Evolutionary conservation across 2,329 filamentous ascomycete genomes (phyloP).

Genomic region (Rutstroemia sp.): DNA sequence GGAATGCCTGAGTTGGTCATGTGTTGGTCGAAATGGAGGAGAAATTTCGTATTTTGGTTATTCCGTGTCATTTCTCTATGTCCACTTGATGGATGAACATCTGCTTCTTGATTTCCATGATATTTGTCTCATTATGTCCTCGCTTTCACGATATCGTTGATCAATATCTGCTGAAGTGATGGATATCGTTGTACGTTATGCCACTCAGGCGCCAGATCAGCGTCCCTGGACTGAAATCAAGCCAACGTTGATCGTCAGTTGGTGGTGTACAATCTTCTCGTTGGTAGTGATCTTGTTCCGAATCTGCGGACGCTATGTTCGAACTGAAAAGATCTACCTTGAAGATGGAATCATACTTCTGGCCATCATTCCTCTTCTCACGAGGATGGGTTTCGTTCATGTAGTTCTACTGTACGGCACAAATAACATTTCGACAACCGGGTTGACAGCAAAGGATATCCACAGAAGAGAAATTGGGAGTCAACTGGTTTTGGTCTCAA

Average conservation of each 20-base stretch:
- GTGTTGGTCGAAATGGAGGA: too few species aligned
- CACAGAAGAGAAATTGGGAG: constrained; percentile 64
- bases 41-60: not conserved
- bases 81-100: not conserved
- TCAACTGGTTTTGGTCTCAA: constrained; percentile 68
- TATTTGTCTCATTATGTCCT: not conserved
- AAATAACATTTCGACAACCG: constrained; percentile 65
- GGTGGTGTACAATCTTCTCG: constrained; percentile 85
- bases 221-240: constrained; percentile 49
- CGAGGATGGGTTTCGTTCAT: constrained; percentile 81
- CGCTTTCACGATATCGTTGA: not conserved
- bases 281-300: constrained; percentile 75
- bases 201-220: constrained; percentile 18
- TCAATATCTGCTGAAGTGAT: constrained; percentile 9
- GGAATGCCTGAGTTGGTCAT: too few species aligned
- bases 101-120: not conserved
- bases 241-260: constrained; percentile 83
- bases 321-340: constrained; percentile 75
- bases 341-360: constrained; percentile 83
- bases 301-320: constrained; percentile 71
- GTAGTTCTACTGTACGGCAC: constrained; percentile 80
- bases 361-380: constrained; percentile 70
- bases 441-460: constrained; percentile 50
- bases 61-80: not conserved
- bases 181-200: constrained; percentile 21